phyloP scores from a whole-genome alignment of 306 rosid genomes.

The Acacia melanoxylon region DNA sequence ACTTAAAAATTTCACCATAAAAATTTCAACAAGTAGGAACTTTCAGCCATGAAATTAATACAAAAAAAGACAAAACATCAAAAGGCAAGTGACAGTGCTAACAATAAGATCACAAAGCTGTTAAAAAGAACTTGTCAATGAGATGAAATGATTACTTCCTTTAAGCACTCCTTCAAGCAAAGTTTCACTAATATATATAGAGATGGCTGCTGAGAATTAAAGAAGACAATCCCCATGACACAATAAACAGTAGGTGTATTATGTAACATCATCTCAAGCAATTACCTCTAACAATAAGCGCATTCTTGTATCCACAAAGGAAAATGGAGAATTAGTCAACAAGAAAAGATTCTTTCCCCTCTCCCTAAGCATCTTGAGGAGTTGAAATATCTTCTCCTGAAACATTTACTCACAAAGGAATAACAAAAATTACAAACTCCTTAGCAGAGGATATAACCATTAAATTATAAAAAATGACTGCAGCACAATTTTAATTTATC shows the following conservation, averaged over 20 bases:
- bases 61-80: neutral
- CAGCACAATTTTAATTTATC: conserved; percentile 10
- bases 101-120: neutral
- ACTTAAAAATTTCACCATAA: neutral
- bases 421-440: conserved; percentile 24
- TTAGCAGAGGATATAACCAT: conserved; percentile 21
- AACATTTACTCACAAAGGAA: conserved; percentile 33
- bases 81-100: conserved; percentile 1
- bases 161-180: neutral
- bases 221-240: neutral
- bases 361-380: conserved; percentile 85
- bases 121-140: neutral
- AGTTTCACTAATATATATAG: neutral
- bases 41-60: conserved; percentile 13
- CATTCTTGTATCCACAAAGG: conserved; percentile 97
- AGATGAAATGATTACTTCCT: neutral
- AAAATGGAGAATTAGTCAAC: conserved; percentile 90
- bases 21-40: conserved; percentile 16
- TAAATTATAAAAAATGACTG: conserved; percentile 16
- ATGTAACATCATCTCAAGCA: conserved; percentile 23
- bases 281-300: conserved; percentile 85
- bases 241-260: conserved; percentile 7
- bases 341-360: conserved; percentile 92
- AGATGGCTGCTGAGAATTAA: neutral
- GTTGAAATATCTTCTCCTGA: conserved; percentile 69